Percentiles rank a stretch among this genome's conserved stretches.
Conservation (phyloP, 768 basidiomycete species). For the Amylocystis lapponica region DNA sequence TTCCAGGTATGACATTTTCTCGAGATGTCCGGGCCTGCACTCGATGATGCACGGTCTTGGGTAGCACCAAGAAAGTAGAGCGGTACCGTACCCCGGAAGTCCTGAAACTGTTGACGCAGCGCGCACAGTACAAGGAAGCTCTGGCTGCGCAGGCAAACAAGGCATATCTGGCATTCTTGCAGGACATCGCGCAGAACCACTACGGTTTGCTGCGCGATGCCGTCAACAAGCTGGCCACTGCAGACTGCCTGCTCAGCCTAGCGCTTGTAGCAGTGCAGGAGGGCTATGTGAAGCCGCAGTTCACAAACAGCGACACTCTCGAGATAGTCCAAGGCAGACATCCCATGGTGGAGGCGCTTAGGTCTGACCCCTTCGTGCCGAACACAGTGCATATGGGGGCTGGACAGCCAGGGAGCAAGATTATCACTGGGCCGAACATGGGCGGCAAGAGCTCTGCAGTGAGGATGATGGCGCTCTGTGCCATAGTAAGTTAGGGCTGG, state of each 20-base stretch:
- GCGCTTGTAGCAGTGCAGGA: constrained; percentile 71
- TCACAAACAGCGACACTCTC: constrained; percentile 59
- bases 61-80: constrained; percentile 63
- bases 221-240: constrained; percentile 74
- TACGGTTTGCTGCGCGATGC: constrained; percentile 70
- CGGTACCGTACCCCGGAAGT: constrained; percentile 77
- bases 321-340: constrained; percentile 84
- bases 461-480: constrained; percentile 71
- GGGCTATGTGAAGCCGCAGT: constrained; percentile 74
- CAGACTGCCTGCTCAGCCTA: constrained; percentile 84
- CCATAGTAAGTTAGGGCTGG: constrained; percentile 30
- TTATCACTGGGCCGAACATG: constrained; percentile 86
- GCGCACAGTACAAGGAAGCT: constrained; percentile 68
- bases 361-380: constrained; percentile 79
- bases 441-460: constrained; percentile 86
- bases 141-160: constrained; percentile 59
- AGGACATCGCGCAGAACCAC: constrained; percentile 59
- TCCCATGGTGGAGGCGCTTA: constrained; percentile 84
- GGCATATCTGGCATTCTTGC: constrained; percentile 64
- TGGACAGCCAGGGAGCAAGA: constrained; percentile 45
- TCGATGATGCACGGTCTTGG: neutral
- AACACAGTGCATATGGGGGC: constrained; percentile 70
- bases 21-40: neutral
- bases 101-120: constrained; percentile 56
- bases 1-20: constrained; percentile 51